Evolutionary conservation across 2,329 filamentous ascomycete genomes (phyloP).

Genomic region (Trichophyton schoenleinii): DNA sequence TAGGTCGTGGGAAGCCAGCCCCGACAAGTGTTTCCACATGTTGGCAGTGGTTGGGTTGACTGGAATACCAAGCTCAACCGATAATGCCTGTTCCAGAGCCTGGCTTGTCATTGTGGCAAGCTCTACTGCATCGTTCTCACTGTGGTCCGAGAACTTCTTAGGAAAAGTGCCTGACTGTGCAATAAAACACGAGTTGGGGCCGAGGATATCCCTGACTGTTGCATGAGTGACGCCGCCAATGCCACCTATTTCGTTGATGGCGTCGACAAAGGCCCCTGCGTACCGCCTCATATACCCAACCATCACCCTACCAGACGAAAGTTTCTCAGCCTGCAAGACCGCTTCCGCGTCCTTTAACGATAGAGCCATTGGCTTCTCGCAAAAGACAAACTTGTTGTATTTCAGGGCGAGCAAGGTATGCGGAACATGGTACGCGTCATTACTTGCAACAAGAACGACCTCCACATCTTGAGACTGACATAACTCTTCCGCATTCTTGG

Average conservation of each 20-base stretch:
- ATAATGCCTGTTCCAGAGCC: constrained; percentile 22
- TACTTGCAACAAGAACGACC: constrained; percentile 39
- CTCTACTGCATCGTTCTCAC: constrained; percentile 17
- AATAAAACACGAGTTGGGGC: constrained; percentile 36
- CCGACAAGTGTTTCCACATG: constrained; percentile 32
- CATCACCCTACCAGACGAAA: constrained; percentile 37
- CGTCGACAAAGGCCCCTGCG: constrained; percentile 41
- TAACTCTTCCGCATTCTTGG: constrained; percentile 30
- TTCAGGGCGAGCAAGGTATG: constrained; percentile 37
- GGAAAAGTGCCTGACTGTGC: constrained; percentile 23
- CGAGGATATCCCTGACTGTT: constrained; percentile 39
- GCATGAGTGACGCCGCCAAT: constrained; percentile 43
- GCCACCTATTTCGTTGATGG: constrained; percentile 39
- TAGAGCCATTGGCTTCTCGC: constrained; percentile 47
- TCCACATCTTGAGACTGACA: constrained; percentile 36
- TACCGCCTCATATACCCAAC: constrained; percentile 51
- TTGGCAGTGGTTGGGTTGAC: constrained; percentile 17
- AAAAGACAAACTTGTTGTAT: constrained; percentile 35
- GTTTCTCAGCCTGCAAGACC: constrained; percentile 40
- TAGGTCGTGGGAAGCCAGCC: constrained; percentile 42
- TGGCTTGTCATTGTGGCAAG: constrained; percentile 14
- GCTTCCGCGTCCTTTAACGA: constrained; percentile 32
- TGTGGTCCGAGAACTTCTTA: constrained; percentile 33
- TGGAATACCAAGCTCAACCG: constrained; percentile 22
- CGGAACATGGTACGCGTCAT: constrained; percentile 40